Evolutionary conservation across 2,329 filamentous ascomycete species (phyloP), one percentile per base, ranked within the genome.

Genomic region (Alternaria alternata): DNA sequence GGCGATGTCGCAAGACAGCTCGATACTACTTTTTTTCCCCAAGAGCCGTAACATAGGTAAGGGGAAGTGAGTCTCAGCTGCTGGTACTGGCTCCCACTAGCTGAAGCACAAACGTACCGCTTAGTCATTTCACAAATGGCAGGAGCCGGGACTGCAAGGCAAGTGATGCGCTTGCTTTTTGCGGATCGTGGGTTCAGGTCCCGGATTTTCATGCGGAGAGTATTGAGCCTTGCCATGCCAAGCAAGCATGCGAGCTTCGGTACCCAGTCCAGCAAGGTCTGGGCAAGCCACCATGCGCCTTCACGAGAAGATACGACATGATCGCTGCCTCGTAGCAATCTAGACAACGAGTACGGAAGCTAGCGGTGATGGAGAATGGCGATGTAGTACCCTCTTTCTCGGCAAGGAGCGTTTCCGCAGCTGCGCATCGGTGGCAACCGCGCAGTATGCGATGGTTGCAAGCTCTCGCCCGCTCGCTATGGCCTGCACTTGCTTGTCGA

Each of bases 221-320:
- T 44, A 56, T 47, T 51, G 53, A 44, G 26, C 52, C 46, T 20
- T 60, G 47, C 24, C 20, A 42, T 60, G 41, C 53, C 47, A 57
- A 52, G 48, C 34, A 16, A 44, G 18, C 43, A 60, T 11, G 47
- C 47, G 39, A 47, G 48, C 32, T 36, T n/a, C 16, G 12, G n/a
- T 18, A 20, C 11, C 48, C 34, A 54, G 24, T 36, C 43, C 26
- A 42, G 14, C 26, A 16, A 51, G 54, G 39, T 38, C 44, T 46
- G 18, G 47, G 18, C 34, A 51, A 51, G 59, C 51, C 55, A 59
- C 51, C 18, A 51, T 52, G 26, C 59, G 54, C n/a, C 34, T 18
- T 54, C 30, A 44, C 57, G 51, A 54, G 48, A 43, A 38, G 30
- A 51, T 36, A 49, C 34, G 54, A 56, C 46, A 51, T 36, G 34